These are phyloP conservation scores for Tardiomyces digboiensis DNA, from an alignment of 1,139 yeast species.

Conservation along the genomic window DNA sequence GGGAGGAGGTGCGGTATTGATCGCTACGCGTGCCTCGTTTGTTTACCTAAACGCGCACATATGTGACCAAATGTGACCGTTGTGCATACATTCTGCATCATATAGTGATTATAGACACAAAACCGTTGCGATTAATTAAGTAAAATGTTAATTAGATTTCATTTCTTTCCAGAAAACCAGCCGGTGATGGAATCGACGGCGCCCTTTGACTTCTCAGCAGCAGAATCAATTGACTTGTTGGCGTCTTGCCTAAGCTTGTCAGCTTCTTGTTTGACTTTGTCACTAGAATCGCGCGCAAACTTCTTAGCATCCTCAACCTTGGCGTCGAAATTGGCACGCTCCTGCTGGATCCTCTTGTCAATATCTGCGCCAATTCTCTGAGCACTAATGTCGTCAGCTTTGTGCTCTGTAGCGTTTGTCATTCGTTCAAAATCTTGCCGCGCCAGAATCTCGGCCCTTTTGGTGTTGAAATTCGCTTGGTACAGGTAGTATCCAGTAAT, in stretches of 20 bases:
- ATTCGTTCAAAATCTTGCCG: conserved; percentile 13
- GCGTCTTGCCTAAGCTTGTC: background rate
- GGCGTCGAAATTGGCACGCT: background rate
- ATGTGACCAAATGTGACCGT: too few species aligned
- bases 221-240: conserved; percentile 1
- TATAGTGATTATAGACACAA: too few species aligned
- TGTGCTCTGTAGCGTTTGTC: background rate
- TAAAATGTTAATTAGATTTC: too few species aligned
- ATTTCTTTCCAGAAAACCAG: background rate
- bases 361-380: background rate
- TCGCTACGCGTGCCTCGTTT: too few species aligned
- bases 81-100: too few species aligned
- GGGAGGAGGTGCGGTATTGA: too few species aligned
- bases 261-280: background rate
- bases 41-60: too few species aligned
- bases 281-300: background rate
- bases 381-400: background rate
- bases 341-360: background rate
- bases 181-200: background rate
- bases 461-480: conserved; percentile 19
- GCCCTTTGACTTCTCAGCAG: conserved; percentile 2
- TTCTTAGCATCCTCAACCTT: background rate
- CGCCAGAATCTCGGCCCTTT: conserved; percentile 18
- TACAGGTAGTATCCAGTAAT: conserved; percentile 1
- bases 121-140: too few species aligned